These are phyloP conservation scores for Aspergillus ellipticus DNA, from an alignment of 495 filamentous ascomycete species.

Conservation along the genomic window DNA sequence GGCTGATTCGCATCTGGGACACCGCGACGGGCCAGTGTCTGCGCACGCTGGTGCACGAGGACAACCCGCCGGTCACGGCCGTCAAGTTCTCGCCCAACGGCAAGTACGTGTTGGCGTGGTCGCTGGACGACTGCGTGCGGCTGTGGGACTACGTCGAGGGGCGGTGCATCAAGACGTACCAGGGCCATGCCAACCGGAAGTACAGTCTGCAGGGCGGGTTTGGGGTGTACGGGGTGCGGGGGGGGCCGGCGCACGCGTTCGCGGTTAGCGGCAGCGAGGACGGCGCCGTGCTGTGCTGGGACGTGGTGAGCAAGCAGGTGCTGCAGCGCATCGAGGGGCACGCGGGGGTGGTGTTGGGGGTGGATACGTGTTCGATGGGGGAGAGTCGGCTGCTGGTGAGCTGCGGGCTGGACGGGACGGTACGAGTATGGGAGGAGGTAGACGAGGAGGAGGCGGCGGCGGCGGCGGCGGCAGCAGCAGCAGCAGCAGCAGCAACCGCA, in stretches of 20 bases:
- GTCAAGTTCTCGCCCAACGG: slow-evolving; percentile 94
- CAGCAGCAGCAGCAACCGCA: background rate
- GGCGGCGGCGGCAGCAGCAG: background rate
- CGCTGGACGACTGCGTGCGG: slow-evolving; percentile 81
- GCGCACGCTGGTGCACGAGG: slow-evolving; percentile 90
- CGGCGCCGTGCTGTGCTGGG: slow-evolving; percentile 81
- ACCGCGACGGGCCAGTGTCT: slow-evolving; percentile 94
- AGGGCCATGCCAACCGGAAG: slow-evolving; percentile 82
- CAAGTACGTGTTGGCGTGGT: slow-evolving; percentile 85
- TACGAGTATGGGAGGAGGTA: slow-evolving; percentile 60
- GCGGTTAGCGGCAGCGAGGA: slow-evolving; percentile 84
- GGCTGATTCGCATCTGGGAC: slow-evolving; percentile 91
- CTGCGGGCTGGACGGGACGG: slow-evolving; percentile 59
- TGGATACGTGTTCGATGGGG: slow-evolving; percentile 56
- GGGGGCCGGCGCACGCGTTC: slow-evolving; percentile 50
- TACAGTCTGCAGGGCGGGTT: slow-evolving; percentile 82
- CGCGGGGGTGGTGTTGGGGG: slow-evolving; percentile 76
- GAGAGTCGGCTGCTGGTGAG: slow-evolving; percentile 52
- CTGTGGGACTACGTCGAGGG: slow-evolving; percentile 94
- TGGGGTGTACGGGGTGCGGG: slow-evolving; percentile 53
- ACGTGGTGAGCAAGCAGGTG: slow-evolving; percentile 77
- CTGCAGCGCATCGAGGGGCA: slow-evolving; percentile 71
- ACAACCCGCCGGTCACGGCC: slow-evolving; percentile 85
- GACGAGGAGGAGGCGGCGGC: background rate
- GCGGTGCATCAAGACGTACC: slow-evolving; percentile 90